Conservation (phyloP, 2,329 filamentous ascomycete genomes). For the Shiraia sp. region DNA sequence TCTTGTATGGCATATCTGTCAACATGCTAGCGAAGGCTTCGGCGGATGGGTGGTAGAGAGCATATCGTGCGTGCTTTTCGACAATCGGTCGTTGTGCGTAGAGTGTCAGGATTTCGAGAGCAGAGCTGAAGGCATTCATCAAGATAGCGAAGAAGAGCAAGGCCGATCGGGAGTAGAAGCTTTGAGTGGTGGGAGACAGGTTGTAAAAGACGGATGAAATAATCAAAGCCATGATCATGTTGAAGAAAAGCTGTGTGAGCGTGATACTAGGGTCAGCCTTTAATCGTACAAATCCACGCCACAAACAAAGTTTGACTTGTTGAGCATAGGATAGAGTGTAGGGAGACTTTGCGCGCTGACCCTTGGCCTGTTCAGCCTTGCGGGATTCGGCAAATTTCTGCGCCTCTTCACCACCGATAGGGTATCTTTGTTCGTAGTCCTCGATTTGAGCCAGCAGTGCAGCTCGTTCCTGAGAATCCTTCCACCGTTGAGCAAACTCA, state of each 20-base stretch:
- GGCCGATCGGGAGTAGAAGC: constrained; percentile 78
- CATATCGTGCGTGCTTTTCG: constrained; percentile 85
- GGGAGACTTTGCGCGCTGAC: constrained; percentile 68
- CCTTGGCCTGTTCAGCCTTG: constrained; percentile 52
- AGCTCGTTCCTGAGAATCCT: constrained; percentile 56
- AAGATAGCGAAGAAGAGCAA: constrained; percentile 87
- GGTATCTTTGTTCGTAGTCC: constrained; percentile 51
- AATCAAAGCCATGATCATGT: constrained; percentile 76
- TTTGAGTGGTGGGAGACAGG: constrained; percentile 64
- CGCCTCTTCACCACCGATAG: constrained; percentile 50
- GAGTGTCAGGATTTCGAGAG: constrained; percentile 81
- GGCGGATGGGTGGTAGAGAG: constrained; percentile 85
- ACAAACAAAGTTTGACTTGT: constrained; percentile 78
- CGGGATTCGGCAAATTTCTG: constrained; percentile 53
- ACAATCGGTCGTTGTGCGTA: constrained; percentile 91
- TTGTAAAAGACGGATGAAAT: constrained; percentile 83
- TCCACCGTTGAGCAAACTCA: constrained; percentile 58
- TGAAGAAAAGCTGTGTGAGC: constrained; percentile 69
- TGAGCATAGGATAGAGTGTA: constrained; percentile 78
- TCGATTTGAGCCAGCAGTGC: constrained; percentile 51
- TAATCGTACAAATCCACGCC: constrained; percentile 78
- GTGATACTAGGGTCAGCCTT: constrained; percentile 77
- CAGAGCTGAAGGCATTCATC: constrained; percentile 81
- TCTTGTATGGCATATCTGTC: constrained; percentile 81
- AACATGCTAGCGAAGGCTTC: constrained; percentile 89